Evolutionary conservation across 2,329 filamentous ascomycete genomes (phyloP).

Genomic region (Ophiostoma montium): DNA sequence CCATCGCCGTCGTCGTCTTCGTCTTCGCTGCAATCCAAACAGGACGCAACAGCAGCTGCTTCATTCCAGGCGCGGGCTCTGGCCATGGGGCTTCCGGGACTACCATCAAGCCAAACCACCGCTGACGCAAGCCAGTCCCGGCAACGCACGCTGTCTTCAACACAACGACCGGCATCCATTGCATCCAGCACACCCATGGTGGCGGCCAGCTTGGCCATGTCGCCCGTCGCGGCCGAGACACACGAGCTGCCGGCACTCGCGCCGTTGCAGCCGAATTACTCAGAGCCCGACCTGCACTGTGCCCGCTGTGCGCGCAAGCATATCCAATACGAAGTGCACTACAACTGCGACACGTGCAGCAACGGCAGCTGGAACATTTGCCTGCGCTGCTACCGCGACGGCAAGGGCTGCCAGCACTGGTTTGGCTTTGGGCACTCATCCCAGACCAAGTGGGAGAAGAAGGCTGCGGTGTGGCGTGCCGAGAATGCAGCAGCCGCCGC

Average conservation of each 20-base stretch:
- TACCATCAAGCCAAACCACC: neutral
- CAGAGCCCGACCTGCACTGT: constrained; percentile 63
- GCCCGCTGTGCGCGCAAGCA: constrained; percentile 53
- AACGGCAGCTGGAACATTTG: constrained; percentile 68
- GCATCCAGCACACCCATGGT: neutral
- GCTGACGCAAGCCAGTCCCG: neutral
- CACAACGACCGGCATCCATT: neutral
- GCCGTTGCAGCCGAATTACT: constrained; percentile 22
- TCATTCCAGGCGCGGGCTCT: constrained; percentile 23
- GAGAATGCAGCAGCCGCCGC: constrained; percentile 20
- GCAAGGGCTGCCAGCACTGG: constrained; percentile 73
- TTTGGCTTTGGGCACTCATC: constrained; percentile 72
- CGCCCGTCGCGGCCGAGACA: constrained; percentile 6
- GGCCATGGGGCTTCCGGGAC: constrained; percentile 4
- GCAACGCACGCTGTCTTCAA: neutral
- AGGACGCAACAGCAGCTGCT: neutral
- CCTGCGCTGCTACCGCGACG: constrained; percentile 60
- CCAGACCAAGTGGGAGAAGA: constrained; percentile 49
- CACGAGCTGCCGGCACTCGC: constrained; percentile 3
- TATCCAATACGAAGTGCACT: constrained; percentile 78
- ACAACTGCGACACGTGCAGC: constrained; percentile 61
- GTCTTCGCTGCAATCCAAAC: neutral
- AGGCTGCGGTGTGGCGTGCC: constrained; percentile 16
- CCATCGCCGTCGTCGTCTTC: constrained; percentile 7
- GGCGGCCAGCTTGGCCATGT: constrained; percentile 4